Percentiles rank a stretch among this genome's conserved stretches.
phyloP scores from a whole-genome alignment of 2,329 filamentous ascomycete species.

The Claviceps africana region DNA sequence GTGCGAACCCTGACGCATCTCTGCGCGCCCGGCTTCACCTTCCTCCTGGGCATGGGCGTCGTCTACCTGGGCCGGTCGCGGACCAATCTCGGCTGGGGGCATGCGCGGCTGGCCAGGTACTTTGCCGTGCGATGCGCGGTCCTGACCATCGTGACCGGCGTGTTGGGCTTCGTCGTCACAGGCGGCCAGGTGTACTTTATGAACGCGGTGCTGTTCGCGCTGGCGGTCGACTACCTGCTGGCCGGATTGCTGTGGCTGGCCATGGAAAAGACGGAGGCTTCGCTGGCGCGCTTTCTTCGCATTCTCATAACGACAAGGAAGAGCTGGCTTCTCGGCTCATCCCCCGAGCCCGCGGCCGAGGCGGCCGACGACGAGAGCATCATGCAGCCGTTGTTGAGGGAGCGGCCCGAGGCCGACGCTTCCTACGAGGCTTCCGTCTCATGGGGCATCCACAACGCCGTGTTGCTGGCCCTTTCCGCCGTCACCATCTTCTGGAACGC shows the following conservation, averaged over 20 bases:
- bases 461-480: slow-evolving; percentile 19
- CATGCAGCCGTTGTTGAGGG: slow-evolving; percentile 18
- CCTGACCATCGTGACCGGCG: slow-evolving; percentile 19
- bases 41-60: slow-evolving; percentile 31
- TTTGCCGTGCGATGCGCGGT: slow-evolving; percentile 24
- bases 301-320: slow-evolving; percentile 11
- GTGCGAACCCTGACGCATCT: slow-evolving; percentile 29
- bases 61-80: slow-evolving; percentile 31
- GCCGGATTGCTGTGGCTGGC: slow-evolving; percentile 27
- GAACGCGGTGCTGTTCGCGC: slow-evolving; percentile 29
- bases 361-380: slow-evolving; percentile 10
- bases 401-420: neutral
- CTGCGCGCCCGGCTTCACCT: slow-evolving; percentile 31
- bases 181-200: slow-evolving; percentile 25
- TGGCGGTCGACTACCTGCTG: slow-evolving; percentile 31
- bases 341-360: slow-evolving; percentile 5
- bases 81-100: slow-evolving; percentile 24
- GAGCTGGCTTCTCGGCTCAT: neutral
- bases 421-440: slow-evolving; percentile 13
- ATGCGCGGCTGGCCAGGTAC: slow-evolving; percentile 21
- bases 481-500: slow-evolving; percentile 33
- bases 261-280: slow-evolving; percentile 20
- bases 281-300: slow-evolving; percentile 15
- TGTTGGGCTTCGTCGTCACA: slow-evolving; percentile 19
- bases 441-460: slow-evolving; percentile 27